A percentile compares a stretch with the other conserved stretches of the same genome.
These are phyloP conservation scores for Claviceps maximensis DNA, from an alignment of 2,329 filamentous ascomycete species.

Conservation along the genomic window DNA sequence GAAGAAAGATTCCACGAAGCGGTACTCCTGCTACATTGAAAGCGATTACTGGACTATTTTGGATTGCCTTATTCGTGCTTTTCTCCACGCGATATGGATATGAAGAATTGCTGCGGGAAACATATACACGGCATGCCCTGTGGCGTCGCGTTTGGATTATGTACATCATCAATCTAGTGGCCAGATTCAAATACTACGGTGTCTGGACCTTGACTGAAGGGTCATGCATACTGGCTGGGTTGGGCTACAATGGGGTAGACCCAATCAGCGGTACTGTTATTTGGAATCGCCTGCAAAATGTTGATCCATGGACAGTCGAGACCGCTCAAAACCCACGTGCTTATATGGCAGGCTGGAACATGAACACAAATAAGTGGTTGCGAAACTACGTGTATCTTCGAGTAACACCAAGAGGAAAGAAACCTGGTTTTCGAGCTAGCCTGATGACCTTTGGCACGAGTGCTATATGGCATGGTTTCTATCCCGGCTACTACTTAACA, in stretches of 20 bases:
- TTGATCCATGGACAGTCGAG: slow-evolving; percentile 76
- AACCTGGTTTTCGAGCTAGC: slow-evolving; percentile 89
- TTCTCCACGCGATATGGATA: slow-evolving; percentile 55
- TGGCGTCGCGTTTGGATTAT: slow-evolving; percentile 62
- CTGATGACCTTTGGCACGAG: slow-evolving; percentile 89
- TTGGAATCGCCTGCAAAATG: slow-evolving; percentile 82
- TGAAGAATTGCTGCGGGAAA: slow-evolving; percentile 48
- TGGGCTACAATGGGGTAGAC: slow-evolving; percentile 91
- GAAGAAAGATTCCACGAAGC: slow-evolving; percentile 84
- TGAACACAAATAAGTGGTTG: slow-evolving; percentile 96
- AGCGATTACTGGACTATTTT: slow-evolving; percentile 56
- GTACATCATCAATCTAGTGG: slow-evolving; percentile 70
- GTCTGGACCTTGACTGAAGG: slow-evolving; percentile 92
- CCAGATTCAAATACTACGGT: slow-evolving; percentile 89
- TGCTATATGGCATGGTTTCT: slow-evolving; percentile 96
- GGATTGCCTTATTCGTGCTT: slow-evolving; percentile 68
- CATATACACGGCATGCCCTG: slow-evolving; percentile 56
- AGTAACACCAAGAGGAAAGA: slow-evolving; percentile 89
- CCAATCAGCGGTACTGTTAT: slow-evolving; percentile 69
- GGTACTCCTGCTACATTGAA: slow-evolving; percentile 75
- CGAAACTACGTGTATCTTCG: slow-evolving; percentile 91
- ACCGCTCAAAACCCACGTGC: slow-evolving; percentile 84
- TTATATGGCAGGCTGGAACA: slow-evolving; percentile 91
- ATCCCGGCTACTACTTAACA: slow-evolving; percentile 86
- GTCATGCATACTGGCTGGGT: slow-evolving; percentile 80